Base-by-base conservation (phyloP, 2,329 filamentous ascomycete species). In the Madurella fahalii region DNA sequence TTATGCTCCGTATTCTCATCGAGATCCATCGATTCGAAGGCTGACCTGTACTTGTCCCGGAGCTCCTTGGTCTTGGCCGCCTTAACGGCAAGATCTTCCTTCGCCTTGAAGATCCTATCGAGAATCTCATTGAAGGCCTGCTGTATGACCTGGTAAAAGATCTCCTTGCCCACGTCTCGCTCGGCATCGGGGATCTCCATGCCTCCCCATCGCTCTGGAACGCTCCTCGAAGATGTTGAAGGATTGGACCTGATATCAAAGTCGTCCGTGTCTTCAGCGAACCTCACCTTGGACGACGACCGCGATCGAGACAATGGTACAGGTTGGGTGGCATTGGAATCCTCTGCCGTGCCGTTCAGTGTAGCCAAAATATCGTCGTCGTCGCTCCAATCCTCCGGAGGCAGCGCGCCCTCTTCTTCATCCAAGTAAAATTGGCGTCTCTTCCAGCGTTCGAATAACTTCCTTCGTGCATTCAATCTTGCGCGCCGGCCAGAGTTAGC, bases 101-200 rank as follows among this genome's bases (percentile, higher is more conserved):
- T 86, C 4, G 80, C 77, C 62, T 87, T 87, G 74, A 99, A 99
- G 0, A 99, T 77, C 1, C 85, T 80, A 65, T 97, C 90, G 0
- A 99, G 81, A 2, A 97, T 76, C 71, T 97, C 91, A 65, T 97
- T 96, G 73, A 96, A 90, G 0, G 90, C 88, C 69, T 96, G 88
- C 69, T 96, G 91, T 0, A 90, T 91, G 32, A 95, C 85, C 68
- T 96, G 89, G 65, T 95, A 96, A 1, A 97, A 75, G 4, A 96
- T 87, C 67, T 97, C 90, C 62, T 87, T 90, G 39, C 90, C 90
- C 5, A 90, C 85, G 68, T 96, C 91, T 56, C 81, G 81, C 68
- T 96, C 91, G 1, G 87, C 85, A 61, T 89, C 84, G 1, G 89
- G 87, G 15, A 95, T 85, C 50, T 90, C 87, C 69, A 89, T 86